phyloP scores from a whole-genome alignment of 179 eudicot species.

The Kewa caespitosa region DNA sequence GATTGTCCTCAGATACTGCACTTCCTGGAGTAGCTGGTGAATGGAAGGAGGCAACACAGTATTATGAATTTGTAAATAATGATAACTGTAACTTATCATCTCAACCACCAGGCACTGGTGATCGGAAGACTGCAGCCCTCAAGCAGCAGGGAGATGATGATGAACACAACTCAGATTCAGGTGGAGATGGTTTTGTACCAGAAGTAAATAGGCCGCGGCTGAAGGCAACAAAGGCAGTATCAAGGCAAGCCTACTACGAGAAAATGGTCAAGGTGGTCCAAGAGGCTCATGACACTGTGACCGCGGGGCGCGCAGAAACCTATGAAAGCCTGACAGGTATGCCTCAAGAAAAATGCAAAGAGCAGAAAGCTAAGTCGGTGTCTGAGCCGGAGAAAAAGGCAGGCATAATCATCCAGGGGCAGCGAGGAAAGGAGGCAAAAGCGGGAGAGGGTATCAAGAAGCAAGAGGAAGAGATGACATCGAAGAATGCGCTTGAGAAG shows the following conservation, averaged over 20 bases:
- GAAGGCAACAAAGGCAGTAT: slow-evolving; percentile 34
- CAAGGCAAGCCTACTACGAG: slow-evolving; percentile 40
- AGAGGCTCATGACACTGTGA: slow-evolving; percentile 31
- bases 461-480: slow-evolving; percentile 21
- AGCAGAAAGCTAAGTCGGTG: slow-evolving; percentile 20
- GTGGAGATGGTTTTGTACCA: slow-evolving; percentile 30
- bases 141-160: slow-evolving; percentile 24
- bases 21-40: slow-evolving; percentile 45
- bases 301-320: slow-evolving; percentile 32
- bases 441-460: slow-evolving; percentile 13
- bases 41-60: slow-evolving; percentile 63
- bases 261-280: slow-evolving; percentile 43
- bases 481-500: slow-evolving; percentile 19
- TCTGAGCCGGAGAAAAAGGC: slow-evolving; percentile 22
- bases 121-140: slow-evolving; percentile 25
- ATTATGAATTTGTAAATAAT: slow-evolving; percentile 57
- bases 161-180: slow-evolving; percentile 31
- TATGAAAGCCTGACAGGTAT: slow-evolving; percentile 28
- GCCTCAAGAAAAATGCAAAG: slow-evolving; percentile 23
- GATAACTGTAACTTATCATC: slow-evolving; percentile 23
- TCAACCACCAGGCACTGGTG: slow-evolving; percentile 25
- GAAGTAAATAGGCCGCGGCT: slow-evolving; percentile 37
- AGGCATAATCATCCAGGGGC: slow-evolving; percentile 17
- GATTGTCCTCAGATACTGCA: slow-evolving; percentile 34
- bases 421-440: slow-evolving; percentile 20